These are phyloP conservation scores for Solanum okadae DNA, from an alignment of 257 asterid species.

Conservation along the genomic window DNA sequence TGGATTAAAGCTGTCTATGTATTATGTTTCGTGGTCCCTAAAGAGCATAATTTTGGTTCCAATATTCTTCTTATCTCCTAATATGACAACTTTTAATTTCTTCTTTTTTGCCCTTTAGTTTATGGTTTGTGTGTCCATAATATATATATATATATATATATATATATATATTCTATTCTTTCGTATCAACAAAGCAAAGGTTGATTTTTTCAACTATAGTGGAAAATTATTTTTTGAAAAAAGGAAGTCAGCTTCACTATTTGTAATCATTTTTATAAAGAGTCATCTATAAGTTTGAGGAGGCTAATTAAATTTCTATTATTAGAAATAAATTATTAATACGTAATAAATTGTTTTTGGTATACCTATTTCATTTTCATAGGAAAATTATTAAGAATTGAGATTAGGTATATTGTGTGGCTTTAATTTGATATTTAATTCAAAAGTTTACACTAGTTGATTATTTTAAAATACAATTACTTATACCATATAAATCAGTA, in stretches of 20 bases:
- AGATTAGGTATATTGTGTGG: not conserved
- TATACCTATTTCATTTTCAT: not conserved
- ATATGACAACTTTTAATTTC: not conserved
- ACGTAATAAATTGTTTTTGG: not conserved
- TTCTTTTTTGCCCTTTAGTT: not conserved
- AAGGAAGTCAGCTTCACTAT: not conserved
- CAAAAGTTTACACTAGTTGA: not conserved
- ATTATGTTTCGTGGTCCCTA: conserved; percentile 19
- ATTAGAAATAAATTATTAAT: not conserved
- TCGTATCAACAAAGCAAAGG: conserved; percentile 37
- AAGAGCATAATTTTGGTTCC: conserved; percentile 16
- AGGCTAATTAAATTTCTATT: not conserved
- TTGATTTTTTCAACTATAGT: conserved; percentile 1
- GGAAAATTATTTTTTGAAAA: not conserved
- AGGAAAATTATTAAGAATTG: not conserved
- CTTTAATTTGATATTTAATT: not conserved
- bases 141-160: conserved; percentile 1
- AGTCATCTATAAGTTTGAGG: not conserved
- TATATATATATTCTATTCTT: conserved; percentile 6
- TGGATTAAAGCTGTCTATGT: conserved; percentile 23
- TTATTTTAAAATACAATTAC: not conserved
- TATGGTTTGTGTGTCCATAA: not conserved
- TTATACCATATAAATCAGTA: no score
- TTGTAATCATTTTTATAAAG: conserved; percentile 7
- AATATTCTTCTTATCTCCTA: conserved; percentile 8